A percentile compares a stretch with the other conserved stretches of the same genome.
Evolutionary conservation across 2,329 filamentous ascomycete species (phyloP).

Genomic region (Epichloe gansuensis): DNA sequence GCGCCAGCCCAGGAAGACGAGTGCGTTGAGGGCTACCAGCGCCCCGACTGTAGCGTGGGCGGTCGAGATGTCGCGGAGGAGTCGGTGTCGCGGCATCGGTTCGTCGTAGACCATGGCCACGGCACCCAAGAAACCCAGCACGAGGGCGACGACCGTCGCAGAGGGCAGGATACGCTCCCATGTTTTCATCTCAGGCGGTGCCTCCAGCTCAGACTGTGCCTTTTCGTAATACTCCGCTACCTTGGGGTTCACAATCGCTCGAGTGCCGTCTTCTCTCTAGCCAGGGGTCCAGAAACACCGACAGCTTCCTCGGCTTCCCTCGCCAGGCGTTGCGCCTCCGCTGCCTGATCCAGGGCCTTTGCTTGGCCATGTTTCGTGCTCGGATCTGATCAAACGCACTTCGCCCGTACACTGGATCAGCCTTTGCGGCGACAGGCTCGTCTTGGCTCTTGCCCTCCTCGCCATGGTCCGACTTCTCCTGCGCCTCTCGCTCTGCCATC

Average conservation of each 20-base stretch:
- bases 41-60: constrained; percentile 51
- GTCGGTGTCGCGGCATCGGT: constrained; percentile 35
- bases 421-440: constrained; percentile 14
- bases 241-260: constrained; percentile 26
- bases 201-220: constrained; percentile 38
- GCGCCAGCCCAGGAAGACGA: constrained; percentile 48
- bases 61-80: constrained; percentile 50
- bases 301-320: constrained; percentile 29
- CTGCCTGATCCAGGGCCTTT: constrained; percentile 32
- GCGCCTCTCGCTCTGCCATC: constrained; percentile 13
- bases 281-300: constrained; percentile 26
- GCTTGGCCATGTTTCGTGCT: constrained; percentile 36
- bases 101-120: constrained; percentile 41
- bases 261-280: constrained; percentile 26
- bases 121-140: constrained; percentile 30
- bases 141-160: constrained; percentile 32
- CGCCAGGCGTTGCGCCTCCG: constrained; percentile 28
- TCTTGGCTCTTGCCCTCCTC: constrained; percentile 12
- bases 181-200: constrained; percentile 35
- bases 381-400: constrained; percentile 46
- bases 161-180: constrained; percentile 46
- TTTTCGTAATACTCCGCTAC: constrained; percentile 28
- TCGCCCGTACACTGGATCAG: constrained; percentile 43
- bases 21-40: constrained; percentile 47
- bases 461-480: constrained; percentile 11